A percentile compares a stretch with the other conserved stretches of the same genome.
These are phyloP conservation scores for Trichoderma erinaceum DNA, from an alignment of 495 filamentous ascomycete species.

Conservation along the genomic window DNA sequence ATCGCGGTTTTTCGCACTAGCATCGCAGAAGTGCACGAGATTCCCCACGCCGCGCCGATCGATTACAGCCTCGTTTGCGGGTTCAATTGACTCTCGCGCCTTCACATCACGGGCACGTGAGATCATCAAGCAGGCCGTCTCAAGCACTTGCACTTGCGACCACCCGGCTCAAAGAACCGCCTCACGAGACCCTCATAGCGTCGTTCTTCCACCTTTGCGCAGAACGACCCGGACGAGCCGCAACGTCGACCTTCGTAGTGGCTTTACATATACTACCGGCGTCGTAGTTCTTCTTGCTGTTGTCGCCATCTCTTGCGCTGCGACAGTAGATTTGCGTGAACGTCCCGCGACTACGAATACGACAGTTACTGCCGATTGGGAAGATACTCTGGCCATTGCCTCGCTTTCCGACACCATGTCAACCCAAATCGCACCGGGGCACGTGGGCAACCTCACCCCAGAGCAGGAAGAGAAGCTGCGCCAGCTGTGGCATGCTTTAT, in stretches of 20 bases:
- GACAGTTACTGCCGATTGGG: background rate
- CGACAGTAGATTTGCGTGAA: background rate
- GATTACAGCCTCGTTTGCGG: background rate
- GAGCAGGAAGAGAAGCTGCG: constrained; percentile 86
- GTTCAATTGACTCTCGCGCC: background rate
- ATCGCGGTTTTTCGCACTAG: background rate
- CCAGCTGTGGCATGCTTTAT: constrained; percentile 73
- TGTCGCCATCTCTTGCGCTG: background rate
- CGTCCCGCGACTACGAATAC: background rate
- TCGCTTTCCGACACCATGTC: constrained; percentile 26
- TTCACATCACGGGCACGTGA: background rate
- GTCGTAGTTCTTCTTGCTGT: background rate
- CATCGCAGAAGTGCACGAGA: background rate
- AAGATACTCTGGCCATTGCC: constrained; percentile 2
- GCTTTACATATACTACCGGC: background rate
- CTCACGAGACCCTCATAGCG: background rate
- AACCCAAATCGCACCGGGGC: constrained; percentile 55
- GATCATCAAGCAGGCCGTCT: background rate
- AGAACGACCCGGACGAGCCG: background rate
- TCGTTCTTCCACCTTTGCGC: background rate
- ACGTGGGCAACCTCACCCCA: constrained; percentile 77
- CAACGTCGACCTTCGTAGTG: background rate
- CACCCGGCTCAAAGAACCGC: background rate
- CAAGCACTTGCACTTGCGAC: background rate
- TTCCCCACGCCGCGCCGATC: background rate